Evolutionary conservation across 192 early-diverging fungal species (phyloP).

Genomic region (Dissophora globulifera): DNA sequence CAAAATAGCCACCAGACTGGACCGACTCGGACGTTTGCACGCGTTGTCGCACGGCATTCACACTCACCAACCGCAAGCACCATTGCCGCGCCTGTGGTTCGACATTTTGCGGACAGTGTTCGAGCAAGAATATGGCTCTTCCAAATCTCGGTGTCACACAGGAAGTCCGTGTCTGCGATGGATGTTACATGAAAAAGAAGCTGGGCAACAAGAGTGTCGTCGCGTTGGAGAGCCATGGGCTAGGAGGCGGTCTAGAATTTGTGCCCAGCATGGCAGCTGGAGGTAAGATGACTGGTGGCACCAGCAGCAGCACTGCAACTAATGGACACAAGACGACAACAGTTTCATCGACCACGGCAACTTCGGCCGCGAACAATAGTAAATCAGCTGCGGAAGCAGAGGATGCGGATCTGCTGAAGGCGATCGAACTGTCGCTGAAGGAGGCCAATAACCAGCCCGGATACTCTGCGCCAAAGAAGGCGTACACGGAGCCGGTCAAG

Average conservation of each 20-base stretch:
- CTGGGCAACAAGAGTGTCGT: constrained; percentile 50
- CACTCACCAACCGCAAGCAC: constrained; percentile 96
- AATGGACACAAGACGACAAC: neutral
- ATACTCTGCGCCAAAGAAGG: constrained; percentile 46
- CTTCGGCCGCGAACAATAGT: constrained; percentile 8
- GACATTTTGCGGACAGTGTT: constrained; percentile 94
- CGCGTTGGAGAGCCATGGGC: constrained; percentile 39
- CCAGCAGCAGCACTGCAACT: constrained; percentile 34
- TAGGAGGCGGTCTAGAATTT: constrained; percentile 61
- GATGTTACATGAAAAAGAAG: constrained; percentile 80
- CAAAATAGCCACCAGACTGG: constrained; percentile 92
- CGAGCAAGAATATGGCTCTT: constrained; percentile 85
- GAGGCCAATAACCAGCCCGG: constrained; percentile 71
- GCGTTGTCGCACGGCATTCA: constrained; percentile 93
- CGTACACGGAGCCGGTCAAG: constrained; percentile 16
- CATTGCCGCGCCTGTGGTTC: constrained; percentile 99
- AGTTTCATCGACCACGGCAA: constrained; percentile 18
- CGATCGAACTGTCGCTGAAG: constrained; percentile 92
- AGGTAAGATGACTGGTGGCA: too few relatives aligned
- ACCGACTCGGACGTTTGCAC: constrained; percentile 93
- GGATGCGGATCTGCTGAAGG: constrained; percentile 91
- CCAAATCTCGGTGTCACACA: constrained; percentile 90
- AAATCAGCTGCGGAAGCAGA: constrained; percentile 58
- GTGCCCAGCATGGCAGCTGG: constrained; percentile 3
- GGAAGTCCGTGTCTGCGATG: constrained; percentile 95